Evolutionary conservation across 139 green algal genomes (phyloP).

Genomic region (Klebsormidium nitens): DNA sequence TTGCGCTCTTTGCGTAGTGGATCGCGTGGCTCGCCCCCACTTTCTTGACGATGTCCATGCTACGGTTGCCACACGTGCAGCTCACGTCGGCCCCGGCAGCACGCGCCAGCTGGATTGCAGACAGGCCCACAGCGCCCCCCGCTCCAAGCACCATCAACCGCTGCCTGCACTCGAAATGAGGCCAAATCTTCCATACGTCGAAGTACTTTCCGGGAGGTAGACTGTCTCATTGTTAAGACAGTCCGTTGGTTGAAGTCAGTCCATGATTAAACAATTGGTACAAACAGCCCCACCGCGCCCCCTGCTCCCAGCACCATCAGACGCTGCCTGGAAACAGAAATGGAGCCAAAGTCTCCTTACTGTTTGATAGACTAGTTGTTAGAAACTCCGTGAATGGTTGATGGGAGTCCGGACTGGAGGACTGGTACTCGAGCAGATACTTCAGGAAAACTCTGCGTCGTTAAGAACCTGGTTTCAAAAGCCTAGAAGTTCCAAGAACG

Average conservation of each 20-base stretch:
- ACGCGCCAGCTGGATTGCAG: slow-evolving; percentile 26
- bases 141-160: slow-evolving; percentile 24
- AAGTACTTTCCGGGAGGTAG: background rate
- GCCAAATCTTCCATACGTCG: background rate
- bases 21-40: slow-evolving; percentile 1
- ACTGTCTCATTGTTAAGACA: background rate
- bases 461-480: too few relatives aligned
- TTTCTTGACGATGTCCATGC: slow-evolving; percentile 16
- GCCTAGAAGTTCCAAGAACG: too few relatives aligned
- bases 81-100: slow-evolving; percentile 11
- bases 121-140: slow-evolving; percentile 21
- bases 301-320: slow-evolving; percentile 27
- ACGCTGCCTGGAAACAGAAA: slow-evolving; percentile 29
- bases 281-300: slow-evolving; percentile 18
- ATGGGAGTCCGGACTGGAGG: too few relatives aligned
- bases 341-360: too few relatives aligned
- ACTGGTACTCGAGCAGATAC: too few relatives aligned
- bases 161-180: slow-evolving; percentile 15
- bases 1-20: slow-evolving; percentile 25
- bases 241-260: too few relatives aligned
- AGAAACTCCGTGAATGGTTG: too few relatives aligned
- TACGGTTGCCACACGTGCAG: slow-evolving; percentile 21
- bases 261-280: too few relatives aligned
- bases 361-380: too few relatives aligned
- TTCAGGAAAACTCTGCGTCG: too few relatives aligned